A percentile compares a stretch with the other conserved stretches of the same genome.
These are phyloP conservation scores for Candida tropicalis DNA, from an alignment of 1,139 yeast genomes.

Conservation along the genomic window DNA sequence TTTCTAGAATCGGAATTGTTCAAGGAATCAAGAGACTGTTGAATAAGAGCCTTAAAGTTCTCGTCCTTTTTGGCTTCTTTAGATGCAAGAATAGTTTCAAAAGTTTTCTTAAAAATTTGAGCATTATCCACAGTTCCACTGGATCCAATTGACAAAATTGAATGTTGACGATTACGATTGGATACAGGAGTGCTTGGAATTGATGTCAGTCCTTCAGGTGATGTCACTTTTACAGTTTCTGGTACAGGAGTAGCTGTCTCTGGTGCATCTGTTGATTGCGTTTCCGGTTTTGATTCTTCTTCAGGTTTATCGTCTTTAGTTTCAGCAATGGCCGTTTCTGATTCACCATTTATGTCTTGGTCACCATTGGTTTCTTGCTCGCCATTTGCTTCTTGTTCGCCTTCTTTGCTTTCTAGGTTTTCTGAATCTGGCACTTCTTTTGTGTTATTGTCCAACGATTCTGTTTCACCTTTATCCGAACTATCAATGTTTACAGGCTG, in stretches of 20 bases:
- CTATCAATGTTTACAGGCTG: neutral
- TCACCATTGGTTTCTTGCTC: too few relatives aligned
- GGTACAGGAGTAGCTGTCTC: slow-evolving; percentile 5
- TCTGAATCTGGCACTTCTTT: neutral
- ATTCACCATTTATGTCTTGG: neutral
- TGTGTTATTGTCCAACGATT: slow-evolving; percentile 1
- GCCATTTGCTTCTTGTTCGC: neutral
- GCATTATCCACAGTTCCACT: slow-evolving; percentile 38
- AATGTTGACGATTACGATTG: slow-evolving; percentile 22
- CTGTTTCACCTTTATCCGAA: neutral
- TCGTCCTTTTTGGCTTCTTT: slow-evolving; percentile 48
- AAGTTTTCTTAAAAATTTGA: slow-evolving; percentile 42
- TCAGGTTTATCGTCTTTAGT: neutral
- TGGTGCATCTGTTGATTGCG: neutral
- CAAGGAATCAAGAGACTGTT: slow-evolving; percentile 41
- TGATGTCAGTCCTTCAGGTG: slow-evolving; percentile 10
- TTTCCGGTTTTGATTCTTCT: slow-evolving; percentile 1
- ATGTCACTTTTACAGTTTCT: slow-evolving; percentile 5
- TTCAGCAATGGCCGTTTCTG: neutral
- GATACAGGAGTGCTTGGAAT: neutral
- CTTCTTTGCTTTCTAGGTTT: neutral
- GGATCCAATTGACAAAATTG: slow-evolving; percentile 26
- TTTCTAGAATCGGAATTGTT: slow-evolving; percentile 31
- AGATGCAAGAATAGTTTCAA: slow-evolving; percentile 35
- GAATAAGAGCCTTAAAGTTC: slow-evolving; percentile 30